These are phyloP conservation scores for Microthlaspi erraticum DNA, from an alignment of 345 rosid genomes.

Conservation along the genomic window DNA sequence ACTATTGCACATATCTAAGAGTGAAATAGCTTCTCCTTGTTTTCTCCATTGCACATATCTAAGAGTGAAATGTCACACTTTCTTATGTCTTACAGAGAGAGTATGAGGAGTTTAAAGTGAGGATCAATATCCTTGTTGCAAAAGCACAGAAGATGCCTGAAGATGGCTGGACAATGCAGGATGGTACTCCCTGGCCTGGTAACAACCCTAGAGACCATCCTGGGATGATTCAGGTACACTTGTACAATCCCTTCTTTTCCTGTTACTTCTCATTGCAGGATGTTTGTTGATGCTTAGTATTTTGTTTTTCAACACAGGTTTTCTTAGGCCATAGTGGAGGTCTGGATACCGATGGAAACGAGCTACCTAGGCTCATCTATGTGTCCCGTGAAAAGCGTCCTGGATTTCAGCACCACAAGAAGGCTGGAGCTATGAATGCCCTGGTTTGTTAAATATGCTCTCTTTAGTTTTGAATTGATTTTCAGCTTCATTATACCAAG, in stretches of 20 bases:
- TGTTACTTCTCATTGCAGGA: background rate
- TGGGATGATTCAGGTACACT: conserved; percentile 89
- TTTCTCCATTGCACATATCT: background rate
- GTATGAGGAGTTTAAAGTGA: conserved; percentile 96
- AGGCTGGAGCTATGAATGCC: conserved; percentile 99
- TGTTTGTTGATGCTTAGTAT: background rate
- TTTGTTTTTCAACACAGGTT: conserved; percentile 54
- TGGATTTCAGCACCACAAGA: conserved; percentile 98
- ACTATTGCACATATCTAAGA: background rate
- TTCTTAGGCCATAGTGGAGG: conserved; percentile 98
- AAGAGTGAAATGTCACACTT: conserved; percentile 3
- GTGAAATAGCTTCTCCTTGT: background rate
- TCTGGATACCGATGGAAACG: conserved; percentile 94
- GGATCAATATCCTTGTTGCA: conserved; percentile 94
- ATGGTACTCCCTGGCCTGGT: conserved; percentile 99
- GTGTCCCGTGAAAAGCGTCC: conserved; percentile 99
- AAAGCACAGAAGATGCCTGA: conserved; percentile 98
- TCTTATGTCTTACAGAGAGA: conserved; percentile 71
- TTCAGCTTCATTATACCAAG: background rate
- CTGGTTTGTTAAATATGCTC: conserved; percentile 58
- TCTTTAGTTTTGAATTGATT: background rate
- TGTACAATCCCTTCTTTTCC: background rate
- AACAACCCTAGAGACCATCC: conserved; percentile 97
- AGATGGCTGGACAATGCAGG: conserved; percentile 99
- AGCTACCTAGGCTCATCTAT: conserved; percentile 94